Evolutionary conservation across 1,139 yeast genomes (phyloP).

Genomic region (Saccharomyces hybrid): DNA sequence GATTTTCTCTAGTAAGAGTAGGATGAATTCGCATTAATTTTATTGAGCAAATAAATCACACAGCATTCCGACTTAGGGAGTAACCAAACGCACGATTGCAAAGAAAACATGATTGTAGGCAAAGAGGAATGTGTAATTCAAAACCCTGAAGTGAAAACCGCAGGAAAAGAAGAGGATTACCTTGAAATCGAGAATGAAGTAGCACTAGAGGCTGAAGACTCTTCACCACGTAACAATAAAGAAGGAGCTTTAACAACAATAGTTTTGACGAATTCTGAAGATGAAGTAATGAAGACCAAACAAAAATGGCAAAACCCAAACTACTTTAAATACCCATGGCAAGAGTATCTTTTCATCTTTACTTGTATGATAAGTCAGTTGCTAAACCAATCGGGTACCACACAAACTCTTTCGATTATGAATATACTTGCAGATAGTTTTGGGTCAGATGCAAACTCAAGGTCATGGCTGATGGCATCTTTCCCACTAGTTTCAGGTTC

Average conservation of each 20-base stretch:
- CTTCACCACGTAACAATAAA: neutral
- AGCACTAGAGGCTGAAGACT: neutral
- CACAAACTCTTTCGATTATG: slow-evolving; percentile 32
- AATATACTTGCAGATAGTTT: slow-evolving; percentile 26
- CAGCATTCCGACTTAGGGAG: too few species aligned
- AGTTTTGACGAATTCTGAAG: neutral
- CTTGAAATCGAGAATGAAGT: neutral
- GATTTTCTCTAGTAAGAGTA: too few species aligned
- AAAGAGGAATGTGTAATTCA: neutral
- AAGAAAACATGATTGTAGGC: too few species aligned
- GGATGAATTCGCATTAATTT: too few species aligned
- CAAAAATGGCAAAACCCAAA: slow-evolving; percentile 19
- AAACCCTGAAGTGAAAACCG: neutral
- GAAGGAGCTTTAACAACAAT: neutral
- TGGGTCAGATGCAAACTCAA: slow-evolving; percentile 20
- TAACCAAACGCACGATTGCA: too few species aligned
- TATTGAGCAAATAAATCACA: too few species aligned
- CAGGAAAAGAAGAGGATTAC: neutral
- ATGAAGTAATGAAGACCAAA: neutral
- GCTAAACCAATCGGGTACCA: slow-evolving; percentile 31
- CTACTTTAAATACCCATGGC: slow-evolving; percentile 15
- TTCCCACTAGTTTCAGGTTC: slow-evolving; percentile 51
- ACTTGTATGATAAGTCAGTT: slow-evolving; percentile 37
- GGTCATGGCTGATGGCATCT: slow-evolving; percentile 52
- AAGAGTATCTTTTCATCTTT: slow-evolving; percentile 32